Evolutionary conservation across 768 basidiomycete species (phyloP), one percentile per base, ranked within the genome.

Genomic region (Gautieria morchelliformis): DNA sequence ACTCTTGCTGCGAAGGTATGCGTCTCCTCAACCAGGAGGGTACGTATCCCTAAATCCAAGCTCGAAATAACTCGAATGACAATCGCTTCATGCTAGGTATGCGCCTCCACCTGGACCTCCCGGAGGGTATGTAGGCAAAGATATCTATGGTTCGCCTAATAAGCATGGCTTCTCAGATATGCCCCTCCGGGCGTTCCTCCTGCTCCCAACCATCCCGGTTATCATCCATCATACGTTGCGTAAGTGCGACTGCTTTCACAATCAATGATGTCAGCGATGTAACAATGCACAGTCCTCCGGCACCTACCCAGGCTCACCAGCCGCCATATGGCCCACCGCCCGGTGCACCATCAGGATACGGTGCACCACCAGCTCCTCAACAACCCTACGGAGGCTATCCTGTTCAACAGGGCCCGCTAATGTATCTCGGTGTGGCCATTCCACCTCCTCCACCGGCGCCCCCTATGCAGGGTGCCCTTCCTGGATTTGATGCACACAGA

Each of bases 381-480:
- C 55, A 32, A 17, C 17, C 17, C 4, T 30, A 30, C 11, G 22
- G 48, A 49, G 48, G 48, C 17, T 49, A 46, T 48, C 46, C 33
- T 8, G 14, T 32, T 17, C 56, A 37, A 33, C 46, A 32, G 5
- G 56, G 20, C 24, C 46, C 45, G 20, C 37, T 49, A 19, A 57
- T 41, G n/a, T 57, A 49, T 33, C 45, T 57, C 35, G 56, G 56
- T 19, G 56, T 57, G 19, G 46, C 56, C 1, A 57, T 57, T 48
- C 56, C 56, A 8, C 56, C 56, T 15, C 56, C 56, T 11, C 56
- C 56, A 11, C 56, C 56, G 5, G 46, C 44, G 8, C 46, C 45
- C 32, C 27, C 56, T 48, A 32, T 39, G 7, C 14, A 3, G 12
- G 56, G 47, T 11, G 9, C 56, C 35, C 56, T 49, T 12, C 56